phyloP scores from a whole-genome alignment of 179 eudicot genomes.

The Amaranthus tricolor region DNA sequence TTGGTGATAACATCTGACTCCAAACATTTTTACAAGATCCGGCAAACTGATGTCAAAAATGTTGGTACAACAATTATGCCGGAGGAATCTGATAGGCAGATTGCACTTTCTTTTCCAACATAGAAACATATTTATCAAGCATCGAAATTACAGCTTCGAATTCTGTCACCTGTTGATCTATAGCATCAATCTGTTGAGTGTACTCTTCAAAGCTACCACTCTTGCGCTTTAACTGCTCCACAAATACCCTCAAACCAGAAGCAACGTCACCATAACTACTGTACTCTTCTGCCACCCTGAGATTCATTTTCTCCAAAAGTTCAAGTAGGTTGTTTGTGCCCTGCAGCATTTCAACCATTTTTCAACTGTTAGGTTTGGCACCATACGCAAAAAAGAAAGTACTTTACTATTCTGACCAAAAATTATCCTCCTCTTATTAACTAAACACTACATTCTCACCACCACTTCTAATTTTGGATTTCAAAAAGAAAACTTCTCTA shows the following conservation, averaged over 20 bases:
- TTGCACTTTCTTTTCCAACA: slow-evolving; percentile 76
- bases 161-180: slow-evolving; percentile 89
- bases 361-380: slow-evolving; percentile 3
- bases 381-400: background rate
- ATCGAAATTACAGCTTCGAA: slow-evolving; percentile 90
- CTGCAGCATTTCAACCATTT: slow-evolving; percentile 29
- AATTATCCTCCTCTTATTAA: background rate
- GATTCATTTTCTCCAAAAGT: slow-evolving; percentile 92
- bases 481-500: background rate
- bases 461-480: background rate
- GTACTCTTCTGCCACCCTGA: slow-evolving; percentile 89
- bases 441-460: background rate
- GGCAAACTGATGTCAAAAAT: background rate
- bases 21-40: background rate
- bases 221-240: slow-evolving; percentile 83
- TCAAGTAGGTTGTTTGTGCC: slow-evolving; percentile 76
- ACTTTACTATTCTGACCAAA: background rate
- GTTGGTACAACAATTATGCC: slow-evolving; percentile 21
- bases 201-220: slow-evolving; percentile 75
- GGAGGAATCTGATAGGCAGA: slow-evolving; percentile 62
- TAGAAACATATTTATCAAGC: slow-evolving; percentile 76
- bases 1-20: background rate
- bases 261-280: slow-evolving; percentile 80
- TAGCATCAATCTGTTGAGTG: slow-evolving; percentile 77
- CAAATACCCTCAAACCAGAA: slow-evolving; percentile 87